Base-by-base conservation (phyloP, 2,329 filamentous ascomycete genomes). In the Aspergillus calidoustus region DNA sequence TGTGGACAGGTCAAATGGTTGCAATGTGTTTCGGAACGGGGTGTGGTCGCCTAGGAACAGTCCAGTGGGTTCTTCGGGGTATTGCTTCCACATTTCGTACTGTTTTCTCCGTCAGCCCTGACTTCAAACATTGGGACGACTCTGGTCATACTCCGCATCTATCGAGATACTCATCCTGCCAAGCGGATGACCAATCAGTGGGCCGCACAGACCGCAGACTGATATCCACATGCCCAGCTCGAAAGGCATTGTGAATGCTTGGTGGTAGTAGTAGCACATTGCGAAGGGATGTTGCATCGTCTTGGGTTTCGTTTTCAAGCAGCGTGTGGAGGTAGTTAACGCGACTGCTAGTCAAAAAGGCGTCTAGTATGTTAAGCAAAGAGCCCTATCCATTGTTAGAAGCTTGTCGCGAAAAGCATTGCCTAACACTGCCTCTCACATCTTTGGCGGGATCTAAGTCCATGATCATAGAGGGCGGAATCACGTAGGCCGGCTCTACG, bases 181-280 rank as follows among this genome's bases (percentile, higher is more conserved):
- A 28, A 2, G 25, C 6, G 15, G 52, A 34, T 19, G 38, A 38
- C 15, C 38, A 22, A 2, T 17, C 15, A 1, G 19, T 34, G 3
- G 11, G 3, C n/a, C 38, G 5, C 9, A 23, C 31, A 17, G 51
- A 17, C 2, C 22, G 41, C 6, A 25, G 30, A 2, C 41, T 19
- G 23, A 55, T 55, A 31, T 47, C 41, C 5, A 55, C 41, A 7
- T 55, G 43, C 7, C 53, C 53, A 34, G 15, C 23, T 15, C 53
- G 53, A 55, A 55, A 55, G 25, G 53, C 53, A 7, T 46, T 41
- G 17, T 55, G 53, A 13, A 55, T 31, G 30, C 15, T 55, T 0
- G 53, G 53, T 8, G 53, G 23, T 9, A 55, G 53, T 19, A 43
- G 25, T 4, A 55, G 23, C 5, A 47, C 7, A 47, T 55, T 55